These are phyloP conservation scores for Rubroshorea leprosula DNA, from an alignment of 345 rosid species.

Conservation along the genomic window DNA sequence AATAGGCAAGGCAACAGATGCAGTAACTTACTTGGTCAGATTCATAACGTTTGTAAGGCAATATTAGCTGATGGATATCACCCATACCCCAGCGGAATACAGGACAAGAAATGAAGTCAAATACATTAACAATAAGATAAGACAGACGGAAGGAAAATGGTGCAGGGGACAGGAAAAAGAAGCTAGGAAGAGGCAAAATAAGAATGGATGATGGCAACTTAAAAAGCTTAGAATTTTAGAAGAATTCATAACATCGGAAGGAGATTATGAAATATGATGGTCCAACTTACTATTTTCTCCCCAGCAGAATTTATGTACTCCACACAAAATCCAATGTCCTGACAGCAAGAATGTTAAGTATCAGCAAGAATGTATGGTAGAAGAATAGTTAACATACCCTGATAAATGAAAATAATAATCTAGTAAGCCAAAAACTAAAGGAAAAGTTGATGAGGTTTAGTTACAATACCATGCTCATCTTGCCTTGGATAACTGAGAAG, in stretches of 20 bases:
- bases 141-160: neutral
- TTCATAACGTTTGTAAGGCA: slow-evolving; percentile 81
- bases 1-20: slow-evolving; percentile 7
- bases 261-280: neutral
- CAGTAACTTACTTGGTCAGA: slow-evolving; percentile 69
- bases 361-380: no score
- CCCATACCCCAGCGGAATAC: no score
- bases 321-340: slow-evolving; percentile 97
- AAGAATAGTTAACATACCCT: no score
- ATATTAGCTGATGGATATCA: slow-evolving; percentile 50
- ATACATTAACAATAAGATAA: slow-evolving; percentile 11
- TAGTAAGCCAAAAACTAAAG: slow-evolving; percentile 7
- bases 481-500: slow-evolving; percentile 79
- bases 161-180: neutral
- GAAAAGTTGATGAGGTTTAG: slow-evolving; percentile 18
- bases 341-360: no score
- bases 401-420: no score
- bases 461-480: slow-evolving; percentile 62
- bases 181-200: no score
- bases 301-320: slow-evolving; percentile 65
- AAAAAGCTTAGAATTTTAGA: no score
- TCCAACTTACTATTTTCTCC: slow-evolving; percentile 64
- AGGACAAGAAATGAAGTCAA: no score
- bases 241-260: neutral
- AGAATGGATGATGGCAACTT: no score